phyloP scores from a whole-genome alignment of 164 flowering plant species.

The Cinnamomum micranthum region DNA sequence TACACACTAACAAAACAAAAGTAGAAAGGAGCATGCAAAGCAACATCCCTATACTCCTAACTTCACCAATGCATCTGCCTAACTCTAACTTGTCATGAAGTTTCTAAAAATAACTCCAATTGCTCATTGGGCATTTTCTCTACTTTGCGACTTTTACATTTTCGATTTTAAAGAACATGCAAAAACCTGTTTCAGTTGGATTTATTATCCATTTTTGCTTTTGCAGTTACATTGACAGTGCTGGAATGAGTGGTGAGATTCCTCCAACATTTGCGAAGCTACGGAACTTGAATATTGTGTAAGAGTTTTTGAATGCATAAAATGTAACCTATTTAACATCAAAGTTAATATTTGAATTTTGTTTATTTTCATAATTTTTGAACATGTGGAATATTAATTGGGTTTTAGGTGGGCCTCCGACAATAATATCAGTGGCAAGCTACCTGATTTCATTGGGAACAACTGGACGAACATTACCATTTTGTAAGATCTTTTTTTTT shows the following conservation, averaged over 20 bases:
- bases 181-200: background rate
- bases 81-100: too few relatives aligned
- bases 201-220: background rate
- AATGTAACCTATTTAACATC: too few relatives aligned
- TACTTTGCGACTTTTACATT: too few relatives aligned
- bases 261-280: slow-evolving; percentile 32
- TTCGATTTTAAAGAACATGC: background rate
- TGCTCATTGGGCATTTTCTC: too few relatives aligned
- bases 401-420: slow-evolving; percentile 64
- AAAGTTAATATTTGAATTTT: background rate
- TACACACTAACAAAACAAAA: too few relatives aligned
- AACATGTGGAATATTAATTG: background rate
- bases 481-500: background rate
- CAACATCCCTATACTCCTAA: too few relatives aligned
- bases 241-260: slow-evolving; percentile 38
- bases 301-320: slow-evolving; percentile 8
- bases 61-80: too few relatives aligned
- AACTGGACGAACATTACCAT: slow-evolving; percentile 41
- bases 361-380: too few relatives aligned
- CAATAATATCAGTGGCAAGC: slow-evolving; percentile 47
- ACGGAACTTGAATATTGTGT: slow-evolving; percentile 21
- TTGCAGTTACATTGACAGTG: slow-evolving; percentile 30
- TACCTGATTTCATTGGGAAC: slow-evolving; percentile 68
- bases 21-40: too few relatives aligned
- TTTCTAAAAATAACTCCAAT: too few relatives aligned